Evolutionary conservation across 2,329 filamentous ascomycete species (phyloP).

Genomic region (Cladosporium sp.): DNA sequence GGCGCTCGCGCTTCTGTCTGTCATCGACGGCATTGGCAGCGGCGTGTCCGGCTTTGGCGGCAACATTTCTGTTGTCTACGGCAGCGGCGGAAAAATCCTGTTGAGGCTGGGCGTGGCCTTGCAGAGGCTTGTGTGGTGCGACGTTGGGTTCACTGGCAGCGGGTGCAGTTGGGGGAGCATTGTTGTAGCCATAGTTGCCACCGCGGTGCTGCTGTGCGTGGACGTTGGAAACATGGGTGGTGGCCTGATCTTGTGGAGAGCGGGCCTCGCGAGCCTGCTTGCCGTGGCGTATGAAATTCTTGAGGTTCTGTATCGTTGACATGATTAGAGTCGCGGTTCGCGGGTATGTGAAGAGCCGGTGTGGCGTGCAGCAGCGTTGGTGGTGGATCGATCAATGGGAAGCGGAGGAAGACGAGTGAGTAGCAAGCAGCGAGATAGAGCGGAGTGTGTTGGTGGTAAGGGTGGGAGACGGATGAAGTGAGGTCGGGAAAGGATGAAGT

Average conservation of each 20-base stretch:
- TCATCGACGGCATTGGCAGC: constrained; percentile 60
- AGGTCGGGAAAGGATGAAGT: neutral
- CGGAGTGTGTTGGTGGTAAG: neutral
- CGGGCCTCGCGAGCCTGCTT: constrained; percentile 78
- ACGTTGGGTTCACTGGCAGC: constrained; percentile 58
- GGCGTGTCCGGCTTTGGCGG: constrained; percentile 61
- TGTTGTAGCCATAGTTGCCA: constrained; percentile 19
- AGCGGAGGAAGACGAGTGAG: neutral
- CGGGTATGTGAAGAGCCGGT: neutral
- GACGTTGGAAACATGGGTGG: constrained; percentile 58
- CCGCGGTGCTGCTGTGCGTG: constrained; percentile 61
- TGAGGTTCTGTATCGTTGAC: constrained; percentile 85
- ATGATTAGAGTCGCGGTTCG: constrained; percentile 35
- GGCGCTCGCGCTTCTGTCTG: constrained; percentile 51
- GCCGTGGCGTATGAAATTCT: constrained; percentile 97
- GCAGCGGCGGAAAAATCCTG: constrained; percentile 57
- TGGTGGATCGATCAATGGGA: neutral
- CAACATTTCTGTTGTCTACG: constrained; percentile 59
- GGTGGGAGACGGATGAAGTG: neutral
- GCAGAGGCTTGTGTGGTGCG: constrained; percentile 52
- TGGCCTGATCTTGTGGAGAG: constrained; percentile 55
- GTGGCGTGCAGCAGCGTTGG: neutral
- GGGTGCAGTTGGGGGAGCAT: constrained; percentile 31
- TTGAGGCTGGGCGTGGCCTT: constrained; percentile 42
- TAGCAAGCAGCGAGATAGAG: too few species aligned